Percentiles rank a stretch among this genome's conserved stretches.
Conservation (phyloP, 2,329 filamentous ascomycete genomes). For the Metarhizium humberi region DNA sequence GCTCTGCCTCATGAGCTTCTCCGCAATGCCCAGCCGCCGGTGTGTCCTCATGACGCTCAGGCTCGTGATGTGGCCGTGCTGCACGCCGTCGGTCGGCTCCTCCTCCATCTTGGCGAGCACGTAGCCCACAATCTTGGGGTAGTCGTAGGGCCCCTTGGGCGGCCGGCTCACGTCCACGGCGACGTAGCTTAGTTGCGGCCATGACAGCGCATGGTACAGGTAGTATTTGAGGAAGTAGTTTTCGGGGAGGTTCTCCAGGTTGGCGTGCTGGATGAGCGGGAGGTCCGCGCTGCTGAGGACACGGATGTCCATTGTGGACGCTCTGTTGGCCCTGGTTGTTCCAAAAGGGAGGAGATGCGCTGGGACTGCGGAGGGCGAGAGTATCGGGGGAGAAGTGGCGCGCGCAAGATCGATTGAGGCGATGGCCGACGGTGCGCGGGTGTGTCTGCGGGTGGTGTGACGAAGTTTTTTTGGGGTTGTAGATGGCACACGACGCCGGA, state of each 20-base stretch:
- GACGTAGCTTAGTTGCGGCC: slow-evolving; percentile 95
- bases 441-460: neutral
- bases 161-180: slow-evolving; percentile 85
- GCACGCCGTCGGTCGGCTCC: slow-evolving; percentile 81
- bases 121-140: slow-evolving; percentile 96
- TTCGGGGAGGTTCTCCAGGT: slow-evolving; percentile 97
- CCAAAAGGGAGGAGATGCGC: no score
- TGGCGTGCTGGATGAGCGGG: slow-evolving; percentile 90
- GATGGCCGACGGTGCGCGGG: neutral
- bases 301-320: slow-evolving; percentile 73
- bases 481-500: no score
- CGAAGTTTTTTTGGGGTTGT: neutral
- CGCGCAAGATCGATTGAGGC: neutral
- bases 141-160: slow-evolving; percentile 69
- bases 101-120: slow-evolving; percentile 99
- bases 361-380: no score
- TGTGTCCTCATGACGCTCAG: slow-evolving; percentile 96
- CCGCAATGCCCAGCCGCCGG: slow-evolving; percentile 79
- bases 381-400: neutral
- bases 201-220: slow-evolving; percentile 95
- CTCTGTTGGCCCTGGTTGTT: no score
- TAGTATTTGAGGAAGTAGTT: slow-evolving; percentile 99
- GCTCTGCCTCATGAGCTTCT: slow-evolving; percentile 95
- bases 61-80: slow-evolving; percentile 93
- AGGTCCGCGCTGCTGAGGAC: slow-evolving; percentile 75